These are phyloP conservation scores for Plasmodium vinckei DNA, from an alignment of 169 alveolate species.

Conservation along the genomic window DNA sequence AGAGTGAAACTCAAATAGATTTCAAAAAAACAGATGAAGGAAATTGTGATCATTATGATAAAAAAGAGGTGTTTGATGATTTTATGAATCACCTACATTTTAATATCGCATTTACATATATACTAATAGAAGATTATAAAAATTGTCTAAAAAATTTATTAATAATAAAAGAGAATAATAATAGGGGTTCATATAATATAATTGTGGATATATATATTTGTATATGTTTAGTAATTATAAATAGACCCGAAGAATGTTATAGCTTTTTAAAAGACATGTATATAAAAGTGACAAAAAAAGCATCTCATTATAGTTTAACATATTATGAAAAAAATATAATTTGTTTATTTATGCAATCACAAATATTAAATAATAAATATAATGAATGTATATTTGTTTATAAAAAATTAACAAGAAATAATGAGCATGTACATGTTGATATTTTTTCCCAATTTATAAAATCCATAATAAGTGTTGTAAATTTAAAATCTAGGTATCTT, in stretches of 20 bases:
- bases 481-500: conserved; percentile 8
- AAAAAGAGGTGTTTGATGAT: conserved; percentile 11
- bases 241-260: conserved; percentile 40
- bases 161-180: conserved; percentile 2
- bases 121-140: conserved; percentile 60
- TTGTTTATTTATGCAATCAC: conserved; percentile 66
- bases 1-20: background rate
- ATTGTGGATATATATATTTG: conserved; percentile 45
- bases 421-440: conserved; percentile 23
- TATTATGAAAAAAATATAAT: conserved; percentile 41
- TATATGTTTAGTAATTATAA: conserved; percentile 10
- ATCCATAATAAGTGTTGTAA: conserved; percentile 20
- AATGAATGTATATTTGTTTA: conserved; percentile 63
- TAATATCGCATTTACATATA: conserved; percentile 65
- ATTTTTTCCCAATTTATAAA: conserved; percentile 47
- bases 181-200: background rate
- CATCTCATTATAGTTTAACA: background rate
- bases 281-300: background rate
- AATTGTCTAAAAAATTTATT: conserved; percentile 46
- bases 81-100: conserved; percentile 67
- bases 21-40: background rate
- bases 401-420: conserved; percentile 2
- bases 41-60: background rate
- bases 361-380: conserved; percentile 59
- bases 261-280: conserved; percentile 47